These are phyloP conservation scores for Paecilomyces variotii DNA, from an alignment of 2,329 filamentous ascomycete species.

Conservation along the genomic window DNA sequence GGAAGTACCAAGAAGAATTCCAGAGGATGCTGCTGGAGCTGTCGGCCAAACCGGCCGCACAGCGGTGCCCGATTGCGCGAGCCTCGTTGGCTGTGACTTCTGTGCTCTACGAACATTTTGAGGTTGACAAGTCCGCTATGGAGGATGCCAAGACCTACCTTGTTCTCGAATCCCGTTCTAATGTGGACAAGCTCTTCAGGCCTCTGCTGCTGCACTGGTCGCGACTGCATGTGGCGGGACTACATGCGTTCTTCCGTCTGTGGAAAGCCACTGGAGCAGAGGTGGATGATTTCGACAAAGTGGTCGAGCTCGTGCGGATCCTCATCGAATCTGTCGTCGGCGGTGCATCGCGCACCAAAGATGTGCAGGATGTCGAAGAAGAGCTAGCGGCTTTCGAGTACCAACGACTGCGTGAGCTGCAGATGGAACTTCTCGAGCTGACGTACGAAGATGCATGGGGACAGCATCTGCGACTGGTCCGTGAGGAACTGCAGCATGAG, in stretches of 20 bases:
- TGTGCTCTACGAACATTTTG: slow-evolving; percentile 91
- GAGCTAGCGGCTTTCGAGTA: slow-evolving; percentile 81
- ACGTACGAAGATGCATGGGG: slow-evolving; percentile 96
- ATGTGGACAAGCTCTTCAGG: slow-evolving; percentile 78
- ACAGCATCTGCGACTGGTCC: slow-evolving; percentile 78
- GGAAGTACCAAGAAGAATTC: slow-evolving; percentile 84
- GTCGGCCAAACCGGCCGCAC: slow-evolving; percentile 58
- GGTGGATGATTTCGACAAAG: slow-evolving; percentile 83
- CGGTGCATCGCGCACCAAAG: slow-evolving; percentile 69
- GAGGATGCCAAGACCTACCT: slow-evolving; percentile 72
- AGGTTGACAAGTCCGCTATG: slow-evolving; percentile 74
- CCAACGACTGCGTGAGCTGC: slow-evolving; percentile 66
- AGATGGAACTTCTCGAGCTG: slow-evolving; percentile 87
- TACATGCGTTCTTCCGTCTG: slow-evolving; percentile 81
- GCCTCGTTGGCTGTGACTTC: slow-evolving; percentile 80
- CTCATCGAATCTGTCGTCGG: slow-evolving; percentile 85
- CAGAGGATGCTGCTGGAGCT: slow-evolving; percentile 91
- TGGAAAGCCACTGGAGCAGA: slow-evolving; percentile 88
- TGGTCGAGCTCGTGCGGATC: slow-evolving; percentile 83
- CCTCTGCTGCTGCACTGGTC: slow-evolving; percentile 91
- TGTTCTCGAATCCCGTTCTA: slow-evolving; percentile 63
- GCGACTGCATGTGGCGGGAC: slow-evolving; percentile 71
- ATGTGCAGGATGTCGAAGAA: slow-evolving; percentile 80
- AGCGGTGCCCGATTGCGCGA: slow-evolving; percentile 78
- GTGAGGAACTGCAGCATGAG: slow-evolving; percentile 83